phyloP scores from a whole-genome alignment of 257 asterid species.

The Solanum paucissectum region DNA sequence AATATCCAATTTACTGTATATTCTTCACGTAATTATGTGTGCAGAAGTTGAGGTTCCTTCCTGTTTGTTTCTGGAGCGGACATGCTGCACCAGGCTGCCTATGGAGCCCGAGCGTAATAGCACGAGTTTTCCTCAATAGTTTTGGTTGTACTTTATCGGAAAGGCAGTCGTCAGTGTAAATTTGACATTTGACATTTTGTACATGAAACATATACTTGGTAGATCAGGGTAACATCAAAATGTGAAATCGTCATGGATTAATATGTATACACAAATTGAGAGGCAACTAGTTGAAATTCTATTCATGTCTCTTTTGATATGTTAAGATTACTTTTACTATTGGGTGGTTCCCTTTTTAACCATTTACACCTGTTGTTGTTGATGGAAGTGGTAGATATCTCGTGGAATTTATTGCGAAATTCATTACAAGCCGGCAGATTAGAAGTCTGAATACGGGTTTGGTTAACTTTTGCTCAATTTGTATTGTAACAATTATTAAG shows the following conservation, averaged over 20 bases:
- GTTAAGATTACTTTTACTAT: not conserved
- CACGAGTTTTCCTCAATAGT: not conserved
- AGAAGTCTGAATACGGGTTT: too few relatives aligned
- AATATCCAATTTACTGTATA: not conserved
- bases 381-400: too few relatives aligned
- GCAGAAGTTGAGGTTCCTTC: not conserved
- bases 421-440: not conserved
- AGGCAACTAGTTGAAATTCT: not conserved
- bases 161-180: not conserved
- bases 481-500: too few relatives aligned
- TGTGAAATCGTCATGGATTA: not conserved
- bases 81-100: not conserved
- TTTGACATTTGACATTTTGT: not conserved
- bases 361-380: not conserved
- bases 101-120: not conserved
- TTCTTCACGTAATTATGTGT: not conserved
- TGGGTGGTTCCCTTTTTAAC: not conserved
- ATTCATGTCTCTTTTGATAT: not conserved
- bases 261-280: not conserved
- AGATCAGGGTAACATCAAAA: not conserved
- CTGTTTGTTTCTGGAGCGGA: not conserved
- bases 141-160: not conserved
- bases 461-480: too few relatives aligned
- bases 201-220: not conserved
- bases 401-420: too few relatives aligned